Evolutionary conservation across 345 rosid species (phyloP).

Genomic region (Arabidopsis thaliana): TAIR10.1 NC_003071.7:4924001-4924500

Average conservation of each 20-base stretch:
- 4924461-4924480: too few relatives aligned
- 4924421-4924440: not conserved
- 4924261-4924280: constrained; percentile 48
- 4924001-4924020: too few relatives aligned
- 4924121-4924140: not conserved
- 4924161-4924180: constrained; percentile 47
- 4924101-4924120: constrained; percentile 20
- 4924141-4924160: constrained; percentile 8
- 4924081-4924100: constrained; percentile 60
- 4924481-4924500: too few relatives aligned
- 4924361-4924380: constrained; percentile 58
- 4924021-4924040: constrained; percentile 66
- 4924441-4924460: too few relatives aligned
- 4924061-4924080: constrained; percentile 83
- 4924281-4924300: constrained; percentile 70
- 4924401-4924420: constrained; percentile 61
- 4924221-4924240: constrained; percentile 89
- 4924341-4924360: constrained; percentile 74
- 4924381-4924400: constrained; percentile 68
- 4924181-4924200: constrained; percentile 61
- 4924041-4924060: constrained; percentile 95
- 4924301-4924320: constrained; percentile 60
- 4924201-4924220: constrained; percentile 95
- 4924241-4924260: constrained; percentile 62
- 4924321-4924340: constrained; percentile 68